Percentiles rank a stretch among this genome's conserved stretches.
Evolutionary conservation across 106 monocot genomes (phyloP).

Genomic region (Vanilla planifolia): DNA sequence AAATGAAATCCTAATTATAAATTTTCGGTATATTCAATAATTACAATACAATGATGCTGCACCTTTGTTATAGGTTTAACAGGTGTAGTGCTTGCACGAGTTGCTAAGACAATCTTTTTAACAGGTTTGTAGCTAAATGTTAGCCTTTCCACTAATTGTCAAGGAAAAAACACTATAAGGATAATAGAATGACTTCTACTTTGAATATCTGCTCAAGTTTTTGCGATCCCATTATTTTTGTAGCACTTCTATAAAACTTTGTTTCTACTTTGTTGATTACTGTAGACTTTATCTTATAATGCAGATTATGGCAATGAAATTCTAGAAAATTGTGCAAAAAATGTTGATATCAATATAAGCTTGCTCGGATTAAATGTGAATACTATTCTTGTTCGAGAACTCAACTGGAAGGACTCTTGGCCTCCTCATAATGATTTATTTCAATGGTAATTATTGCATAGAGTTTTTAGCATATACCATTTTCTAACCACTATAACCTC

Average conservation of each 20-base stretch:
- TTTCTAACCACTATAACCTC: background rate
- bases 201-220: conserved; percentile 1
- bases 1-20: background rate
- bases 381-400: conserved; percentile 47
- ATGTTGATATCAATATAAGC: conserved; percentile 46
- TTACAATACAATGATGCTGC: background rate
- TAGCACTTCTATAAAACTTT: no score
- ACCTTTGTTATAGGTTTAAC: conserved; percentile 57
- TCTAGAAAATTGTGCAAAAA: conserved; percentile 65
- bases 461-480: background rate
- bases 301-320: conserved; percentile 61
- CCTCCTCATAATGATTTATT: conserved; percentile 27
- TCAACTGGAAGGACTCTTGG: conserved; percentile 77
- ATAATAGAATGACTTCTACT: no score
- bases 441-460: conserved; percentile 1
- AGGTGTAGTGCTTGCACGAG: conserved; percentile 55
- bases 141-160: no score
- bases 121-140: conserved; percentile 61
- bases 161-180: no score
- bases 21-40: background rate
- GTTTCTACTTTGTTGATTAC: no score
- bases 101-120: conserved; percentile 58
- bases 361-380: conserved; percentile 25
- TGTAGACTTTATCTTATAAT: no score
- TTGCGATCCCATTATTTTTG: no score